Evolutionary conservation across 192 early-diverging fungal genomes (phyloP).

Genomic region (Dispira simplex): DNA sequence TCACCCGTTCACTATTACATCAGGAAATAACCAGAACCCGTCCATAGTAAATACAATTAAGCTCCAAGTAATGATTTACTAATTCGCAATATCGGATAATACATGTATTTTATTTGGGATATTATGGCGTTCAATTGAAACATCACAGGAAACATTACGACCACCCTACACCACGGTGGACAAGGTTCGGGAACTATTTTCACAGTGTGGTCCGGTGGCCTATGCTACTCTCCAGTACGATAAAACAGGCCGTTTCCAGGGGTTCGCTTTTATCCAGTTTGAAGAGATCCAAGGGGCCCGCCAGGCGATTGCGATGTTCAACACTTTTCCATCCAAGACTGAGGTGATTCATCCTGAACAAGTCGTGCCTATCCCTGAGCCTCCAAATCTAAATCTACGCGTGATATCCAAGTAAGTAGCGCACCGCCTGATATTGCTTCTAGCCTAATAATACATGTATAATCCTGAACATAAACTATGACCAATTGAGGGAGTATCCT

Average conservation of each 20-base stretch:
- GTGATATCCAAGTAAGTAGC: constrained; percentile 9
- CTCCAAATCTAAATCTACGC: background rate
- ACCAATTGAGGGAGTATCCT: background rate
- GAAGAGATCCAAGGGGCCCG: background rate
- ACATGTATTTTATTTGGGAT: no score
- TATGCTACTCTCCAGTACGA: background rate
- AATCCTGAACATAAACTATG: background rate
- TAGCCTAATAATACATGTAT: no score
- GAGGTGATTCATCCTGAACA: background rate
- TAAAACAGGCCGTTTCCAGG: background rate
- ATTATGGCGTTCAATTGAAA: no score
- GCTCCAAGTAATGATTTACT: no score
- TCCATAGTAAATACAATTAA: no score
- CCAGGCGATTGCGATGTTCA: background rate
- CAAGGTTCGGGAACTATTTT: background rate
- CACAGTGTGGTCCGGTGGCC: background rate
- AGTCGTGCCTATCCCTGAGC: background rate
- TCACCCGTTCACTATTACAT: no score
- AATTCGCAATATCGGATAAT: no score
- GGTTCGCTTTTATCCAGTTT: constrained; percentile 6
- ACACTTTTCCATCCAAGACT: background rate
- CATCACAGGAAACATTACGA: background rate
- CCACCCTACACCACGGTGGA: background rate
- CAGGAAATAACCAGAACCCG: no score
- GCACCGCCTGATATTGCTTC: no score